Evolutionary conservation across 164 flowering plant genomes (phyloP).

Genomic region (Liriodendron chinense): DNA sequence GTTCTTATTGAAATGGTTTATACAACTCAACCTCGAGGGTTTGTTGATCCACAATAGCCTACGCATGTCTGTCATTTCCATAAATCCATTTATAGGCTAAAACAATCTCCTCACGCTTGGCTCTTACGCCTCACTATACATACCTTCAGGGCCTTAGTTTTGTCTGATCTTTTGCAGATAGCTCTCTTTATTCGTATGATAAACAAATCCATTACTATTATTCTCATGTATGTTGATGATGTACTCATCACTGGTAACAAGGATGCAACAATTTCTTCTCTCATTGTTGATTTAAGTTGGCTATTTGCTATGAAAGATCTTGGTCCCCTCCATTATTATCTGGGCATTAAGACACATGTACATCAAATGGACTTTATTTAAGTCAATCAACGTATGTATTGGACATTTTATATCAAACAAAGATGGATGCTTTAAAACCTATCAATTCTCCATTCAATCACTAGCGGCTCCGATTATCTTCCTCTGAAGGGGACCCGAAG

Average conservation of each 20-base stretch:
- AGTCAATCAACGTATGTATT: not conserved
- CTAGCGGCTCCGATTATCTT: not conserved
- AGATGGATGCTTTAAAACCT: not conserved
- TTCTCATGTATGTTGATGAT: not conserved
- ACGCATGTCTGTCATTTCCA: not conserved
- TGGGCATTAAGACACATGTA: not conserved
- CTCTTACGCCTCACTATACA: too few species aligned
- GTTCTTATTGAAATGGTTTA: not conserved
- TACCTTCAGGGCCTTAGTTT: not conserved
- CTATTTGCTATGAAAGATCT: not conserved
- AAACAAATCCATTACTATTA: not conserved
- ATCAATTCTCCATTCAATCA: not conserved
- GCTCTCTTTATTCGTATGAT: not conserved
- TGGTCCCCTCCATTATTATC: not conserved
- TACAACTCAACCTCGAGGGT: not conserved
- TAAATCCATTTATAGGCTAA: not conserved
- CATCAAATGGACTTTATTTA: not conserved
- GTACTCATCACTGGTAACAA: not conserved
- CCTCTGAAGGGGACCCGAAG: not conserved
- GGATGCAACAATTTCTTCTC: not conserved
- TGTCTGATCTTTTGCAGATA: not conserved
- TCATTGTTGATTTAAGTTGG: not conserved
- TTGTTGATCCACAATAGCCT: not conserved
- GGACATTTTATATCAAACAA: not conserved
- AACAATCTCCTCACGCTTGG: not conserved